These are phyloP conservation scores for Astragalus membranaceus DNA, from an alignment of 306 rosid genomes.

Conservation along the genomic window DNA sequence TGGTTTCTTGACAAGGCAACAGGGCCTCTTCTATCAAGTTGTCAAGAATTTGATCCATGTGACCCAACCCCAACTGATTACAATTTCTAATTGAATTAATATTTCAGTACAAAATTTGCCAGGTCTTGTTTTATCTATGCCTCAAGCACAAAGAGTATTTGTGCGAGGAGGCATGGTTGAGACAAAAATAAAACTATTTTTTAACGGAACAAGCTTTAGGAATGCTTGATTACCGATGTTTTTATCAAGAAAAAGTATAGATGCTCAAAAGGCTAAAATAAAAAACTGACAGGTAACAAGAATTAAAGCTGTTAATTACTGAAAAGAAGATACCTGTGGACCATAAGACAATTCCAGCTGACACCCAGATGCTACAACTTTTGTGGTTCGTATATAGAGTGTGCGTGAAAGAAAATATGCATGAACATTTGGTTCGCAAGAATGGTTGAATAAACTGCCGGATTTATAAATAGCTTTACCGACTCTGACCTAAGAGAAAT, in stretches of 20 bases:
- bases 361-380: conserved; percentile 44
- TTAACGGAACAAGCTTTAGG: conserved; percentile 5
- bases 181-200: not conserved
- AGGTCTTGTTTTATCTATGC: not conserved
- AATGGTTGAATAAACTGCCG: conserved; percentile 87
- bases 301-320: conserved; percentile 13
- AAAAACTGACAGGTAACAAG: conserved; percentile 7
- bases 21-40: not conserved
- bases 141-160: not conserved
- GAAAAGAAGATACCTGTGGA: conserved; percentile 63
- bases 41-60: not conserved
- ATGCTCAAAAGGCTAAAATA: not conserved
- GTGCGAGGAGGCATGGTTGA: not conserved
- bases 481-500: conserved; percentile 58
- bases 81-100: not conserved
- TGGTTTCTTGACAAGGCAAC: not conserved
- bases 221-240: conserved; percentile 7
- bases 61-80: not conserved
- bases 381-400: conserved; percentile 60
- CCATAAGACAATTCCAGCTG: conserved; percentile 83
- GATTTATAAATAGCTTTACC: conserved; percentile 79
- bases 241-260: not conserved
- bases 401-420: conserved; percentile 78
- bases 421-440: conserved; percentile 76
- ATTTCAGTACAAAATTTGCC: not conserved